Evolutionary conservation across 345 rosid species (phyloP).

Genomic region (Crucihimalaya himalaica): DNA sequence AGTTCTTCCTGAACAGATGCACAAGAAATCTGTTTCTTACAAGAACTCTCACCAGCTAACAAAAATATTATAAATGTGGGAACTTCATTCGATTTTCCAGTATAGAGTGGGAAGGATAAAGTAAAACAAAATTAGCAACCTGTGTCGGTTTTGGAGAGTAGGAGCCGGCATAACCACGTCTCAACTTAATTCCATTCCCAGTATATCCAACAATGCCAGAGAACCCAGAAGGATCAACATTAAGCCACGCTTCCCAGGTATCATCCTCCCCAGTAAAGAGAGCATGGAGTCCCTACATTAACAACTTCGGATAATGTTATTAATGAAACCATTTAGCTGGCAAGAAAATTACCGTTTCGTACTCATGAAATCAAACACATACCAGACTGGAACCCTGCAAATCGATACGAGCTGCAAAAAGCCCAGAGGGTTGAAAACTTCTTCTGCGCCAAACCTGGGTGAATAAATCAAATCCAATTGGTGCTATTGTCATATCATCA

Average conservation of each 20-base stretch:
- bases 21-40: conserved; percentile 18
- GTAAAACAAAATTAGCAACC: conserved; percentile 42
- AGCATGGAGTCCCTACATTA: conserved; percentile 81
- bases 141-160: conserved; percentile 77
- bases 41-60: conserved; percentile 16
- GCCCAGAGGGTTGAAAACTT: conserved; percentile 88
- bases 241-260: conserved; percentile 98
- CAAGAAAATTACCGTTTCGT: conserved; percentile 2
- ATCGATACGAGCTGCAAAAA: conserved; percentile 96
- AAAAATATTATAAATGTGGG: background rate
- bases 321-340: conserved; percentile 15
- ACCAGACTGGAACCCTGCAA: conserved; percentile 83
- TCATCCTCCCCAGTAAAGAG: conserved; percentile 93
- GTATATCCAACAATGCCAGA: conserved; percentile 61
- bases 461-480: conserved; percentile 25
- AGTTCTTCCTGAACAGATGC: conserved; percentile 65
- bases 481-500: conserved; percentile 7
- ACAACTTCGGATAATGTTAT: conserved; percentile 21
- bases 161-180: conserved; percentile 87
- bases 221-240: conserved; percentile 78
- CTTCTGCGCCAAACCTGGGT: conserved; percentile 94
- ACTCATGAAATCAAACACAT: conserved; percentile 39
- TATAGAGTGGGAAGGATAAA: background rate
- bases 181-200: conserved; percentile 76
- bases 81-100: background rate